phyloP scores from a whole-genome alignment of 495 filamentous ascomycete genomes.

The Alectoria sarmentosa region DNA sequence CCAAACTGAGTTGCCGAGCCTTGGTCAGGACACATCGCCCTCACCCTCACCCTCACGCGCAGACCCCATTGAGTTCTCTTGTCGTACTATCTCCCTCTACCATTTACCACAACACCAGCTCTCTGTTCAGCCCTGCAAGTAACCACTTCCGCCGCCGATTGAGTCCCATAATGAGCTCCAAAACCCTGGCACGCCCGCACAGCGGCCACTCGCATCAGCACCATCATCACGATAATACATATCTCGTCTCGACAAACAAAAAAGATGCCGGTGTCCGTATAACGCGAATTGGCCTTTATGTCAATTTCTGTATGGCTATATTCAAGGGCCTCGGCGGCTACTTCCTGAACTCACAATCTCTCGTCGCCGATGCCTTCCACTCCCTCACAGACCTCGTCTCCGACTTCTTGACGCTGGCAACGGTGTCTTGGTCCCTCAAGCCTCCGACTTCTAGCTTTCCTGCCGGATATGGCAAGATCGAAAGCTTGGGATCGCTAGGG shows the following conservation, averaged over 20 bases:
- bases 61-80: neutral
- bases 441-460: slow-evolving; percentile 78
- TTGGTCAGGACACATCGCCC: neutral
- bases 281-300: slow-evolving; percentile 82
- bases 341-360: slow-evolving; percentile 84
- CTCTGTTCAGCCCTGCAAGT: neutral
- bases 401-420: slow-evolving; percentile 86
- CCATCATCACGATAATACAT: slow-evolving; percentile 81
- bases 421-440: slow-evolving; percentile 83
- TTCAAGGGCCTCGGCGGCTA: slow-evolving; percentile 89
- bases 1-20: slow-evolving; percentile 8
- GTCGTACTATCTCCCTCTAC: neutral
- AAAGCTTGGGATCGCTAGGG: slow-evolving; percentile 86
- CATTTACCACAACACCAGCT: slow-evolving; percentile 6
- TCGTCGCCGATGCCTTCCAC: slow-evolving; percentile 93
- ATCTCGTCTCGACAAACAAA: slow-evolving; percentile 81
- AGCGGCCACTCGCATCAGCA: slow-evolving; percentile 41
- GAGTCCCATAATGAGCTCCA: slow-evolving; percentile 19
- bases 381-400: slow-evolving; percentile 90
- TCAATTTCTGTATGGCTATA: slow-evolving; percentile 90
- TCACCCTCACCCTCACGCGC: neutral
- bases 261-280: slow-evolving; percentile 92
- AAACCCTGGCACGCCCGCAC: slow-evolving; percentile 21
- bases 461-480: slow-evolving; percentile 91
- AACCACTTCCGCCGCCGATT: neutral